These are phyloP conservation scores for Rhizomucor miehei DNA, from an alignment of 371 early-diverging fungal species.

Conservation along the genomic window DNA sequence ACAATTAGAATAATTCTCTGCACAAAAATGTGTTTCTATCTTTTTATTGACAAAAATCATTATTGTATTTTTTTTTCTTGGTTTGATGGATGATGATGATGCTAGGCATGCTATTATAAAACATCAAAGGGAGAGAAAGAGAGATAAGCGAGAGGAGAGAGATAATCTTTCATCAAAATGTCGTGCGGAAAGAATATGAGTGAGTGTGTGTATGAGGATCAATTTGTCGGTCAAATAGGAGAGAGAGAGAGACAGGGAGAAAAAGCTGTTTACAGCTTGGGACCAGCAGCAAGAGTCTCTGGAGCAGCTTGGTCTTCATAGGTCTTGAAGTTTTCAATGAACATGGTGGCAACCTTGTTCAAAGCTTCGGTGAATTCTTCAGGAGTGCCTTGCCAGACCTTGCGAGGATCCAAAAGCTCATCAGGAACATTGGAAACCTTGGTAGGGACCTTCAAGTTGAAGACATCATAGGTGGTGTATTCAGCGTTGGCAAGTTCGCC, in stretches of 20 bases:
- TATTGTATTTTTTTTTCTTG: no score
- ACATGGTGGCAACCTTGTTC: conserved; percentile 77
- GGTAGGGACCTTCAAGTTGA: conserved; percentile 86
- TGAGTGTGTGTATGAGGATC: no score
- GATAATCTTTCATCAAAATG: no score
- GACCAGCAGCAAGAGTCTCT: conserved; percentile 79
- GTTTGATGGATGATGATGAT: no score
- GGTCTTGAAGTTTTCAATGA: conserved; percentile 86
- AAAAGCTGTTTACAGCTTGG: conserved; percentile 27
- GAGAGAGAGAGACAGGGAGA: background rate
- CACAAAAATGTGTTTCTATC: no score
- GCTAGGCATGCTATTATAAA: no score
- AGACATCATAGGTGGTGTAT: conserved; percentile 79
- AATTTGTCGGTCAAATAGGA: no score
- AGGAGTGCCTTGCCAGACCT: conserved; percentile 77
- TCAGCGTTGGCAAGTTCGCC: conserved; percentile 85
- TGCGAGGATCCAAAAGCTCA: conserved; percentile 85
- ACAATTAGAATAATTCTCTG: no score
- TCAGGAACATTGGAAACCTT: conserved; percentile 73
- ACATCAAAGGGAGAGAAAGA: background rate
- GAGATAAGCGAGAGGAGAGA: background rate
- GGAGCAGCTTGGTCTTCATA: conserved; percentile 80
- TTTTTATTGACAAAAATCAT: no score
- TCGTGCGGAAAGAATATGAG: background rate
- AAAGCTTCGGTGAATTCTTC: conserved; percentile 67